Evolutionary conservation across 208 protist genomes (phyloP).

Genomic region (Trypanosoma mega): DNA sequence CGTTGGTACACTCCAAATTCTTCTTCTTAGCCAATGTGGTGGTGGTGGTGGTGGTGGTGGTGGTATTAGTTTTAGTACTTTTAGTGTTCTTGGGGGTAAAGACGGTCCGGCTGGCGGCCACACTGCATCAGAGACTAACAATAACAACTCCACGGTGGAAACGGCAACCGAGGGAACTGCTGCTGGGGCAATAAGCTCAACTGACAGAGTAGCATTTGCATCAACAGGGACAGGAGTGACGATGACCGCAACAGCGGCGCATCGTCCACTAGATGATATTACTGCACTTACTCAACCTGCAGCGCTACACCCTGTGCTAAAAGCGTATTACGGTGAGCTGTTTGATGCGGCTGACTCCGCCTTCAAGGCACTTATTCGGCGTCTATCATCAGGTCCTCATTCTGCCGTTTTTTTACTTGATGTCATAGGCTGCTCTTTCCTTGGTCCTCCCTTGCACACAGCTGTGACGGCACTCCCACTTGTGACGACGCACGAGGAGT

Average conservation of each 20-base stretch:
- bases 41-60: not conserved
- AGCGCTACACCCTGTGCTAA: not conserved
- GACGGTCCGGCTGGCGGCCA: no score
- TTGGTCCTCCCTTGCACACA: slow-evolving; percentile 55
- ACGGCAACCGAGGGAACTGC: no score
- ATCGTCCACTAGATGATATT: no score
- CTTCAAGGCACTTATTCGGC: not conserved
- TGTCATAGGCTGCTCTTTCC: slow-evolving; percentile 34
- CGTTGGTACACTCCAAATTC: slow-evolving; percentile 64
- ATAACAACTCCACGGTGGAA: no score
- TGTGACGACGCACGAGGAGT: slow-evolving; percentile 48
- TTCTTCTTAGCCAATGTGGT: slow-evolving; percentile 61
- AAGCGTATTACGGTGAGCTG: not conserved
- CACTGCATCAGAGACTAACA: no score
- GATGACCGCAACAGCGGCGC: no score
- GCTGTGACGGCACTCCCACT: slow-evolving; percentile 74
- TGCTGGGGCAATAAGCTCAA: no score
- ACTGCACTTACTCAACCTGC: no score
- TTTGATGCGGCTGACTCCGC: not conserved
- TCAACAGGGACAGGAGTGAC: no score
- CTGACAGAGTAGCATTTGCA: no score
- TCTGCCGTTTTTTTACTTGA: slow-evolving; percentile 12
- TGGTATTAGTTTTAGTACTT: no score
- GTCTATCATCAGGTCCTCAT: not conserved
- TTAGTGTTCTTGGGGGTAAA: no score